Base-by-base conservation (phyloP, 2,329 filamentous ascomycete species). In the Blastomyces parvus region DNA sequence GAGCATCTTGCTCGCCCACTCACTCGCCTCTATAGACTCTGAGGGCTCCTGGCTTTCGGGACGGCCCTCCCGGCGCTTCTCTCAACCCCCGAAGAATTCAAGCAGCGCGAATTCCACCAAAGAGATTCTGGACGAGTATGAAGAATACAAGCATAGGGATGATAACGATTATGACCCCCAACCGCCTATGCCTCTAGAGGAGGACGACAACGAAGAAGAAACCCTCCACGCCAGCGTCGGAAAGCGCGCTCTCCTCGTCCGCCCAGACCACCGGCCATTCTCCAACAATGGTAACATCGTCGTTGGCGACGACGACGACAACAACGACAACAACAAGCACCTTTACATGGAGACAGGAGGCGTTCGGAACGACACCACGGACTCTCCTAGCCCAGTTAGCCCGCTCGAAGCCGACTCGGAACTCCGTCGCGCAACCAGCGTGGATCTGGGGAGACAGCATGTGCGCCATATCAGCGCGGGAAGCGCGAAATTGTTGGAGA, bases 41-140 rank as follows among this genome's bases (percentile, higher is more conserved):
- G 94, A 99, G 78, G 94, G 85, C 4, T 97, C 92, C 0, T 99
- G 94, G 94, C 86, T 99, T 55, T 94, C 91, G 3, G 91, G 93
- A 19, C 86, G 87, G 63, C 80, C 82, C 66, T 74, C 81, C 80
- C 80, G 67, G 71, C 80, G 63, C 73, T 80, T 71, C 74, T 85
- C 71, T 70, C 74, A 77, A 56, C 70, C 64, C 25, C 70, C 67
- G 69, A 76, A 70, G 2, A 68, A 76, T 33, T 76, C 74, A 40
- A 75, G 74, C 42, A 81, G 77, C 59, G 72, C 77, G 57, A 76
- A 73, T 52, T 78, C 77, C 9, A 70, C 79, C 52, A 74, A 74
- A 59, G 74, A 76, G 53, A 73, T 72, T 19, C 76, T 81, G 27
- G 81, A 84, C 25, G 82, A 85, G 33, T 83, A 83, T 62, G 80